A percentile compares a stretch with the other conserved stretches of the same genome.
These are phyloP conservation scores for Metschnikowia borealis DNA, from an alignment of 805 yeast genomes.

Conservation along the genomic window DNA sequence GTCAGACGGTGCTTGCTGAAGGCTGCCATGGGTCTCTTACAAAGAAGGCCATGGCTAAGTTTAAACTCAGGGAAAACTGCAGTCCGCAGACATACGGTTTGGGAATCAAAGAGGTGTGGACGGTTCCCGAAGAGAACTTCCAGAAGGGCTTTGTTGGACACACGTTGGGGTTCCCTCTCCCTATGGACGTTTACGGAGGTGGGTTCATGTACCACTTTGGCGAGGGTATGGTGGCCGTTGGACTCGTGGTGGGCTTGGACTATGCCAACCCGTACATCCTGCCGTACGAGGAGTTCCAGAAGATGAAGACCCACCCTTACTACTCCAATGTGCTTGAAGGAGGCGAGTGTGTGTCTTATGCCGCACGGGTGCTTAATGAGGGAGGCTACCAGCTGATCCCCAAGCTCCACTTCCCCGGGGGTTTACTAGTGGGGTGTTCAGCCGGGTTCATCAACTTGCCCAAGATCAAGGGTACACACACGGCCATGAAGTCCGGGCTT, in stretches of 20 bases:
- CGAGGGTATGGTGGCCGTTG: slow-evolving; percentile 85
- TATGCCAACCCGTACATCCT: slow-evolving; percentile 92
- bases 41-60: slow-evolving; percentile 70
- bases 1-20: slow-evolving; percentile 86
- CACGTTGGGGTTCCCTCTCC: slow-evolving; percentile 83
- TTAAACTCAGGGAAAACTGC: slow-evolving; percentile 57
- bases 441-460: slow-evolving; percentile 98
- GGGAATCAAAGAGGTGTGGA: slow-evolving; percentile 97
- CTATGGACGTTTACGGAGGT: slow-evolving; percentile 80
- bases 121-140: slow-evolving; percentile 79
- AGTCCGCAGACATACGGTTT: slow-evolving; percentile 89
- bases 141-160: slow-evolving; percentile 79
- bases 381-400: slow-evolving; percentile 97
- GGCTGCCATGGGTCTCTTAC: slow-evolving; percentile 97
- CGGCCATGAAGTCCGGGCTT: slow-evolving; percentile 95
- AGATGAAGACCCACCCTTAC: slow-evolving; percentile 87
- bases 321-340: slow-evolving; percentile 72
- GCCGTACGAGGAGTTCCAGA: slow-evolving; percentile 94
- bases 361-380: slow-evolving; percentile 94
- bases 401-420: slow-evolving; percentile 89
- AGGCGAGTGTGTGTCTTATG: slow-evolving; percentile 91
- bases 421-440: slow-evolving; percentile 87
- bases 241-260: slow-evolving; percentile 92
- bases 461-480: slow-evolving; percentile 95
- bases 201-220: slow-evolving; percentile 98